Base-by-base conservation (phyloP, 2,329 filamentous ascomycete species). In the Penicillium frequentans region DNA sequence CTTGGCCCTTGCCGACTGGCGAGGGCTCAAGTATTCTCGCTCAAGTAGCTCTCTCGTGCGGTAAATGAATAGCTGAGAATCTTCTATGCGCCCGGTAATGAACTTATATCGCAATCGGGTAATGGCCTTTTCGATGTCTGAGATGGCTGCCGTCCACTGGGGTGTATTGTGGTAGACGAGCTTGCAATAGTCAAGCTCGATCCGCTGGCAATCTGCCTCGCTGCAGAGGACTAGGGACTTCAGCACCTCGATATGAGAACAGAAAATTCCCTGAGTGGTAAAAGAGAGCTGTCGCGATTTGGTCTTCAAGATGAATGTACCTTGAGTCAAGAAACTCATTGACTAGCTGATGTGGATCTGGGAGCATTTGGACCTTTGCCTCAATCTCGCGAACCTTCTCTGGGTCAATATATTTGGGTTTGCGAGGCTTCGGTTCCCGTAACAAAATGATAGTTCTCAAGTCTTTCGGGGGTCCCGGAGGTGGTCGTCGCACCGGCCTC, bases 11-110 rank as follows among this genome's bases (percentile, higher is more conserved):
- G 65, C 65, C 33, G 56, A 55, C 16, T 48, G 9, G 21, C 61
- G 61, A 43, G 67, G 62, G n/a, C 13, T 26, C 26, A 65, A 23
- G 47, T 63, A 64, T 19, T 66, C 52, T 6, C 37, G 4, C 5
- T 60, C 2, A 9, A 69, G 23, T 6, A 45, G 21, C 5, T 48
- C 19, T 44, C 13, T 16, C 16, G 62, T 31, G 10, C 26, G 19
- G 9, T 8, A 2, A 8, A 49, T 52, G n/a, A 35, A 35, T 10
- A n/a, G 21, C 48, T 51, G 31, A 21, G 55, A 63, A 3, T 29
- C 2, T 27, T 8, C 16, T 33, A 49, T 6, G 7, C 35, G 11
- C 7, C 7, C 27, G 11, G 14, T 10, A 11, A 29, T 4, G 14
- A 52, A 31, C 29, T 52, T 11, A 5, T n/a, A 21, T 7, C 27